Percentiles rank a stretch among this genome's conserved stretches.
Conservation (phyloP, 2,329 filamentous ascomycete genomes). For the Colletotrichum ledebouriae region DNA sequence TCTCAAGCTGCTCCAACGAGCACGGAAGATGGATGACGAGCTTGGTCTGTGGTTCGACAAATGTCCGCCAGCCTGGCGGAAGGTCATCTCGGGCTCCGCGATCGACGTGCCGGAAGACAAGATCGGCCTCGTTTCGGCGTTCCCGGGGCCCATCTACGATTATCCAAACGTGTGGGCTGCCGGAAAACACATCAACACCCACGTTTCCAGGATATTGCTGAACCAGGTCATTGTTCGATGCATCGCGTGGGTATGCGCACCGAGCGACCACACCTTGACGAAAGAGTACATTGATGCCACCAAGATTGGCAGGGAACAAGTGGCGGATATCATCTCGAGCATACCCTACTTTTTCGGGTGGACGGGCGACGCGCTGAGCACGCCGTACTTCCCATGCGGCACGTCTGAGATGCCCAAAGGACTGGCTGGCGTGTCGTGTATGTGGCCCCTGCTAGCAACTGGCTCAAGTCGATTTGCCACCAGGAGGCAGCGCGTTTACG, state of each 20-base stretch:
- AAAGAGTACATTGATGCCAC: conserved; percentile 44
- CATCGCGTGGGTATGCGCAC: conserved; percentile 45
- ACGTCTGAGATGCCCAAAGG: conserved; percentile 46
- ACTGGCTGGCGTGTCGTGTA: conserved; percentile 43
- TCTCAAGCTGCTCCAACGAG: conserved; percentile 43
- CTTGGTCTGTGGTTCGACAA: conserved; percentile 44
- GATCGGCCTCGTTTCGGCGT: conserved; percentile 40
- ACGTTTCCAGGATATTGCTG: conserved; percentile 45
- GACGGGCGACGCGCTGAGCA: conserved; percentile 44
- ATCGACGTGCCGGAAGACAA: conserved; percentile 40
- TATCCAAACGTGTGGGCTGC: conserved; percentile 46
- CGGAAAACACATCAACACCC: conserved; percentile 46
- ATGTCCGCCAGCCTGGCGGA: conserved; percentile 44
- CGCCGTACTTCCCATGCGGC: conserved; percentile 46
- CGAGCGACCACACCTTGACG: conserved; percentile 44
- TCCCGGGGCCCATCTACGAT: conserved; percentile 43
- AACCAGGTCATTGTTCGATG: conserved; percentile 44
- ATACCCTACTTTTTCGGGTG: conserved; percentile 46
- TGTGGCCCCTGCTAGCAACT: conserved; percentile 45
- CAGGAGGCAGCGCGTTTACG: conserved; percentile 41
- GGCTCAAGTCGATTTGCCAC: conserved; percentile 45
- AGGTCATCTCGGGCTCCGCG: conserved; percentile 42
- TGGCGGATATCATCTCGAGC: conserved; percentile 44
- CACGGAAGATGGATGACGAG: conserved; percentile 43
- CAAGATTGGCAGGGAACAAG: conserved; percentile 43